Conservation (phyloP, 1,284 basidiomycete species). For the Microbotryum violaceum region DNA sequence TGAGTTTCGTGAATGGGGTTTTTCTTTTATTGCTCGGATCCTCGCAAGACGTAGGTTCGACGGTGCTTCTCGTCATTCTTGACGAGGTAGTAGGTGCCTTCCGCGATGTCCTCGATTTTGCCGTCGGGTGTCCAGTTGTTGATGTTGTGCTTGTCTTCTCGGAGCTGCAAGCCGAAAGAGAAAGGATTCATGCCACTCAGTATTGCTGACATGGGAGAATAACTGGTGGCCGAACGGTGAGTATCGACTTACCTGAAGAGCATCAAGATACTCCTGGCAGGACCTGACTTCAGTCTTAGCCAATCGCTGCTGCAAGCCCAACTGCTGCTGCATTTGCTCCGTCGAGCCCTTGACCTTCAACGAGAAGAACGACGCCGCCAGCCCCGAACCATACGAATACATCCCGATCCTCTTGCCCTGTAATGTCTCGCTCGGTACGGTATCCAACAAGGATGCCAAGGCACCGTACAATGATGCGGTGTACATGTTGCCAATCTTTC, state of each 20-base stretch:
- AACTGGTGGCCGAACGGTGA: too few relatives aligned
- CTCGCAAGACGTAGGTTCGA: constrained; percentile 61
- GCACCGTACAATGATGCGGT: constrained; percentile 94
- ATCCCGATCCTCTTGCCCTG: constrained; percentile 74
- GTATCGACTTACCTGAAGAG: constrained; percentile 53
- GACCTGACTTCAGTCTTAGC: constrained; percentile 83
- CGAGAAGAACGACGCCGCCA: constrained; percentile 84
- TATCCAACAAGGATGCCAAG: constrained; percentile 71
- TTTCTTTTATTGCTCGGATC: neutral
- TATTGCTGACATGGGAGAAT: neutral
- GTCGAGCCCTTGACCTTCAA: constrained; percentile 79
- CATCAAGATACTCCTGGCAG: constrained; percentile 73
- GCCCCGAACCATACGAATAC: constrained; percentile 91
- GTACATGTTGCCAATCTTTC: constrained; percentile 96
- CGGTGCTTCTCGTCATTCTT: constrained; percentile 87
- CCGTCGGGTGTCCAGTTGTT: constrained; percentile 78
- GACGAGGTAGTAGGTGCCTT: constrained; percentile 87
- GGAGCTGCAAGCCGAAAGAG: constrained; percentile 51
- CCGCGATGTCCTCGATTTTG: constrained; percentile 84
- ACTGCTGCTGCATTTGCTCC: constrained; percentile 66
- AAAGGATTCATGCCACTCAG: neutral
- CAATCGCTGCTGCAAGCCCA: constrained; percentile 83
- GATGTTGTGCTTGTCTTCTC: constrained; percentile 94
- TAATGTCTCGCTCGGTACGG: constrained; percentile 58
- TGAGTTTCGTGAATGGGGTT: neutral